Percentiles rank a stretch among this genome's conserved stretches.
phyloP scores from a whole-genome alignment of 2,329 filamentous ascomycete genomes.

The Xylaria polymorpha region DNA sequence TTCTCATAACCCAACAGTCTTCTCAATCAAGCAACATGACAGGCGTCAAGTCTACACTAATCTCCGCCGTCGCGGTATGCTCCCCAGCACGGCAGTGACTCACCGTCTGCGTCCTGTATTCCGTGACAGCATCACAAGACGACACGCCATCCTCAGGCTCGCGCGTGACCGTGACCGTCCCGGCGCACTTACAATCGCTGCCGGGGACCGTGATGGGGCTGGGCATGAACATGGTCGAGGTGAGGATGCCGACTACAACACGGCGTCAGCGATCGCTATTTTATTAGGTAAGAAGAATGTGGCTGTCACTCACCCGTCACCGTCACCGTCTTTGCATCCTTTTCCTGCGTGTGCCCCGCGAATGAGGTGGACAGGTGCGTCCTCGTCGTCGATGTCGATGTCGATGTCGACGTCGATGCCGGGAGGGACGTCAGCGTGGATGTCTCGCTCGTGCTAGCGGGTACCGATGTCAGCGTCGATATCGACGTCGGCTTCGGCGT shows the following conservation, averaged over 20 bases:
- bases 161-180: not conserved
- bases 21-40: not conserved
- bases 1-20: not conserved
- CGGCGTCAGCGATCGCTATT: constrained; percentile 1
- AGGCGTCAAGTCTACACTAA: not conserved
- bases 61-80: not conserved
- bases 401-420: not conserved
- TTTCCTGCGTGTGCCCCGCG: not conserved
- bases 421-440: constrained; percentile 29
- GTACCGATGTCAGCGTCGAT: constrained; percentile 9
- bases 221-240: constrained; percentile 38
- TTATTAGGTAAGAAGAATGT: not conserved
- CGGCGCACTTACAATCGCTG: constrained; percentile 24
- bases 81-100: constrained; percentile 9
- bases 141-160: not conserved
- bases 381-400: not conserved
- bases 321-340: constrained; percentile 17
- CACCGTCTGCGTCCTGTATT: constrained; percentile 24
- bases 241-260: constrained; percentile 28
- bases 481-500: constrained; percentile 17
- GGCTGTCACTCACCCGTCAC: constrained; percentile 4
- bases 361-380: not conserved
- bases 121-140: constrained; percentile 11
- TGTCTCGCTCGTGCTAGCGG: constrained; percentile 6
- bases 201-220: constrained; percentile 35